Evolutionary conservation across 2,329 filamentous ascomycete species (phyloP).

Genomic region (Eurotiales sp.): DNA sequence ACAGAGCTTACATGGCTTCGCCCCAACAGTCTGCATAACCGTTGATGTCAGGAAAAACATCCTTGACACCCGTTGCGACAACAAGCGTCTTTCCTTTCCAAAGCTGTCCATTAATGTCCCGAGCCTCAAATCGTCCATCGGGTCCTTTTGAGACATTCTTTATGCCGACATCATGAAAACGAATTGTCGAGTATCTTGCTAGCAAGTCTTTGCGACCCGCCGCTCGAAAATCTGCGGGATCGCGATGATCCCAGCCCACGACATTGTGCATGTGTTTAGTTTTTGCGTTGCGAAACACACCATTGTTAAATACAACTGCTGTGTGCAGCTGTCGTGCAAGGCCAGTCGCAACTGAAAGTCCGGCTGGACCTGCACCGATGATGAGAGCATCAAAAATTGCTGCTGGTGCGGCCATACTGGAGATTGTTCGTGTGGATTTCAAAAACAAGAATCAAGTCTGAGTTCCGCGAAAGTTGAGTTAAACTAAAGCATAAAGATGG

Average conservation of each 20-base stretch:
- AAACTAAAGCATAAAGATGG: neutral
- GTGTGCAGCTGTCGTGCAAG: slow-evolving; percentile 39
- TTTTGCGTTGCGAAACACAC: slow-evolving; percentile 40
- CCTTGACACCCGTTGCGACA: slow-evolving; percentile 52
- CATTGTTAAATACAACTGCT: slow-evolving; percentile 43
- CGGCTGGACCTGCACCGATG: slow-evolving; percentile 45
- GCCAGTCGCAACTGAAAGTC: slow-evolving; percentile 38
- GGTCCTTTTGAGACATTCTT: neutral
- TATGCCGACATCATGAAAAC: slow-evolving; percentile 14
- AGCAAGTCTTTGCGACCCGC: slow-evolving; percentile 7
- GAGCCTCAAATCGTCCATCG: slow-evolving; percentile 31
- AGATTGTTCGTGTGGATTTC: neutral
- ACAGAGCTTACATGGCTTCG: slow-evolving; percentile 23
- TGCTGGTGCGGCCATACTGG: neutral
- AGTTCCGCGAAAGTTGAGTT: neutral
- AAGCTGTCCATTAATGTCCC: slow-evolving; percentile 39
- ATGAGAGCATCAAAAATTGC: slow-evolving; percentile 30
- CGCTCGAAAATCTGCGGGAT: slow-evolving; percentile 25
- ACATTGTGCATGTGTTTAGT: slow-evolving; percentile 46
- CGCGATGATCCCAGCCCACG: slow-evolving; percentile 32
- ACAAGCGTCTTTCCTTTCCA: slow-evolving; percentile 53
- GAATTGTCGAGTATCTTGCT: slow-evolving; percentile 7
- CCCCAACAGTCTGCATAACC: slow-evolving; percentile 55
- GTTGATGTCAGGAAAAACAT: slow-evolving; percentile 50
- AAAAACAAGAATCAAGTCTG: neutral